phyloP scores from a whole-genome alignment of 2,329 filamentous ascomycete species.

The Alternaria novae-zelandiae region DNA sequence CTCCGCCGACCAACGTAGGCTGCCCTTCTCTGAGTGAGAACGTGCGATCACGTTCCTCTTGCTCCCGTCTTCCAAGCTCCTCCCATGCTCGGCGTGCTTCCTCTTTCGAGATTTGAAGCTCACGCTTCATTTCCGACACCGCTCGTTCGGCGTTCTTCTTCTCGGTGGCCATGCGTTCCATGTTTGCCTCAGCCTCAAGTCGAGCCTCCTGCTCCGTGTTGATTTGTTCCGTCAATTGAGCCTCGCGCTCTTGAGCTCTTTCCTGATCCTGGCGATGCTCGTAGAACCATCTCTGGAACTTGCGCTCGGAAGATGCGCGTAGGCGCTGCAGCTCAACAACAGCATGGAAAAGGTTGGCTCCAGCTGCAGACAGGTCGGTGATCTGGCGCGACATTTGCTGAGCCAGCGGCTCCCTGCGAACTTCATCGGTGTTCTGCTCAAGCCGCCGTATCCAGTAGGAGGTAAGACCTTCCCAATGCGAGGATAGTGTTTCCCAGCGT shows the following conservation, averaged over 20 bases:
- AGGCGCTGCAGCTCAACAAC: slow-evolving; percentile 95
- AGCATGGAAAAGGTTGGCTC: slow-evolving; percentile 95
- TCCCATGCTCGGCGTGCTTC: slow-evolving; percentile 97
- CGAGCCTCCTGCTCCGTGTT: slow-evolving; percentile 75
- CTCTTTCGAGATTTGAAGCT: slow-evolving; percentile 92
- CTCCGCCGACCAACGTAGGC: slow-evolving; percentile 87
- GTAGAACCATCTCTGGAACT: slow-evolving; percentile 99
- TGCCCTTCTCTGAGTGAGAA: slow-evolving; percentile 84
- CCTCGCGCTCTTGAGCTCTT: slow-evolving; percentile 80
- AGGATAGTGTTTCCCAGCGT: slow-evolving; percentile 94
- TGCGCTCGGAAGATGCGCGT: slow-evolving; percentile 92
- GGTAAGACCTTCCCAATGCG: slow-evolving; percentile 96
- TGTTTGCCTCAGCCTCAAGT: slow-evolving; percentile 69
- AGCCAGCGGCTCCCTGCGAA: slow-evolving; percentile 80
- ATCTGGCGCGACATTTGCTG: slow-evolving; percentile 92
- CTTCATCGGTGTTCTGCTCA: slow-evolving; percentile 86
- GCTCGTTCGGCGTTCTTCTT: slow-evolving; percentile 75
- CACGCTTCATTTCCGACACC: slow-evolving; percentile 88
- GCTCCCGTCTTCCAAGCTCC: slow-evolving; percentile 89
- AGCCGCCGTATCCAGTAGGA: slow-evolving; percentile 96
- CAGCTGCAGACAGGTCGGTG: slow-evolving; percentile 94
- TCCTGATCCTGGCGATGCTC: slow-evolving; percentile 91
- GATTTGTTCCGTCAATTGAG: slow-evolving; percentile 73
- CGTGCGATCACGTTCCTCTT: slow-evolving; percentile 88
- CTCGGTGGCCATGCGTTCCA: slow-evolving; percentile 71